phyloP scores from a whole-genome alignment of 108 stramenopile genomes.

The Skeletonema grethae region DNA sequence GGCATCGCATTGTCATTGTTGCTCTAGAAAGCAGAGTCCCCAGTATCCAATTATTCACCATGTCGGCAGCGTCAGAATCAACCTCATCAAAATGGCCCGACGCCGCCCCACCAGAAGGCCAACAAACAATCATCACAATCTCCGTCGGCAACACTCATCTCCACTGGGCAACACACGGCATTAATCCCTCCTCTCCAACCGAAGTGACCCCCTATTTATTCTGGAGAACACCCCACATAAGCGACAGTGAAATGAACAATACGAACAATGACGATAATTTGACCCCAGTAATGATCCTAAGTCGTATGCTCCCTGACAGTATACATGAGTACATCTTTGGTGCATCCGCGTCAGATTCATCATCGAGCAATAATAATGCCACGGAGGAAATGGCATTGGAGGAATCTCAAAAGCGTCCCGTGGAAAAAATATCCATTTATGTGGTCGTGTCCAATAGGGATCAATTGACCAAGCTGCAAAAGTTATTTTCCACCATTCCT shows the following conservation, averaged over 20 bases:
- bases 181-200: background rate
- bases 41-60: no score
- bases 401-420: slow-evolving; percentile 18
- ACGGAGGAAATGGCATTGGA: slow-evolving; percentile 14
- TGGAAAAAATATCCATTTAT: slow-evolving; percentile 50
- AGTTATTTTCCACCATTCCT: slow-evolving; percentile 58
- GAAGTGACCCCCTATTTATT: slow-evolving; percentile 22
- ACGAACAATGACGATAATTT: no score
- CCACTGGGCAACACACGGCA: slow-evolving; percentile 73
- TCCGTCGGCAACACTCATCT: slow-evolving; percentile 68
- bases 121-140: slow-evolving; percentile 34
- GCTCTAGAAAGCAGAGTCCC: no score
- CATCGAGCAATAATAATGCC: slow-evolving; percentile 12
- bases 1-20: no score
- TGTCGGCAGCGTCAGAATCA: background rate
- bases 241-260: slow-evolving; percentile 6
- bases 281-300: slow-evolving; percentile 6
- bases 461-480: slow-evolving; percentile 29
- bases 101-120: slow-evolving; percentile 18
- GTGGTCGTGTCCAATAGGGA: slow-evolving; percentile 61
- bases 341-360: slow-evolving; percentile 7
- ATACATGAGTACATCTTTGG: slow-evolving; percentile 43
- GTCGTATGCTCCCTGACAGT: slow-evolving; percentile 38
- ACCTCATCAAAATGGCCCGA: slow-evolving; percentile 17
- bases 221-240: slow-evolving; percentile 59